phyloP scores from a whole-genome alignment of 129 eudicot species.

The Saposhnikovia divaricata region DNA sequence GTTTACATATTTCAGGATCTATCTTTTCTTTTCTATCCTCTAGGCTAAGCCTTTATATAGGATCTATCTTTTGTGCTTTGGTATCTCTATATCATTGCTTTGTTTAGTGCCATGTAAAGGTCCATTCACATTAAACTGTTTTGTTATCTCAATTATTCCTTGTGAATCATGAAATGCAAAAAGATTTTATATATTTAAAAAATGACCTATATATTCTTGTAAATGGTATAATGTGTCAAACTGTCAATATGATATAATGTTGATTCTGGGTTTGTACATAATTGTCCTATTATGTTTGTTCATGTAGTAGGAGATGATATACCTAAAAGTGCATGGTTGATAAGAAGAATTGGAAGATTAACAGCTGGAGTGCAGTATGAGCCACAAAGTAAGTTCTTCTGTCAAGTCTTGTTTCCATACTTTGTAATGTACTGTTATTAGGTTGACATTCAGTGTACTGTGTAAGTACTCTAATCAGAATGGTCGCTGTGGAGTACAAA shows the following conservation, averaged over 20 bases:
- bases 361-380: constrained; percentile 91
- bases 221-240: background rate
- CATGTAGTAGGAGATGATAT: constrained; percentile 56
- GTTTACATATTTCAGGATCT: background rate
- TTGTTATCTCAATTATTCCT: background rate
- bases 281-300: constrained; percentile 6
- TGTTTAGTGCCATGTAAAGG: constrained; percentile 5
- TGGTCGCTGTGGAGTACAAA: background rate
- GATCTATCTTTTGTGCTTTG: background rate
- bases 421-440: background rate
- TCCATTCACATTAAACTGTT: background rate
- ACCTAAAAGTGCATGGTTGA: constrained; percentile 89
- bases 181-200: background rate
- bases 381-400: constrained; percentile 60
- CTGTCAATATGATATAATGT: background rate
- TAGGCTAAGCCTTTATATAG: background rate
- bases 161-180: background rate
- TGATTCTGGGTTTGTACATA: background rate
- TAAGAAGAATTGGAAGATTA: constrained; percentile 82
- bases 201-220: background rate
- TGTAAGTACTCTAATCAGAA: background rate
- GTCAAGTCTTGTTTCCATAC: background rate
- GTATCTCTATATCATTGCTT: background rate
- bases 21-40: background rate
- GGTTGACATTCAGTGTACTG: background rate